phyloP scores from a whole-genome alignment of 331 rosid species.

The Spiraea crenata region DNA sequence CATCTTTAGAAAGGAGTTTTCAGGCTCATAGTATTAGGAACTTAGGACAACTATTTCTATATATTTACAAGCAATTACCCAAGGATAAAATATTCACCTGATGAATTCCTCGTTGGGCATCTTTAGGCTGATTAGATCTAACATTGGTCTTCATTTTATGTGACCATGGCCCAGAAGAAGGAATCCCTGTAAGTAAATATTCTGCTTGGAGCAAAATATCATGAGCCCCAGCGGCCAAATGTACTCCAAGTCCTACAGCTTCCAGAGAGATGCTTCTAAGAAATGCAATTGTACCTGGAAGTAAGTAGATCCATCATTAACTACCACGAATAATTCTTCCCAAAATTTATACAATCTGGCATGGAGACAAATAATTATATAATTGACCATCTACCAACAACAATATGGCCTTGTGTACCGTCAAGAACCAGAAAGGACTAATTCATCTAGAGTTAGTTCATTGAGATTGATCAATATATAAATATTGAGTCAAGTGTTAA shows the following conservation, averaged over 20 bases:
- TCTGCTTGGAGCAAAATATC: constrained; percentile 88
- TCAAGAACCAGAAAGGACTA: not conserved
- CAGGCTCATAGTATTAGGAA: not conserved
- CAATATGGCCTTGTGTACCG: not conserved
- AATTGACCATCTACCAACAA: not conserved
- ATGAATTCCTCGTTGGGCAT: constrained; percentile 91
- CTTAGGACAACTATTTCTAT: not conserved
- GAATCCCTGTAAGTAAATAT: constrained; percentile 58
- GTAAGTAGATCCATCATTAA: constrained; percentile 8
- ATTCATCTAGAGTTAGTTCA: not conserved
- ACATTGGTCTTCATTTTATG: constrained; percentile 48
- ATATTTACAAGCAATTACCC: not conserved
- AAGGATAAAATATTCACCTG: constrained; percentile 50
- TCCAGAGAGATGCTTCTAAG: constrained; percentile 95
- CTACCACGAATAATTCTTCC: not conserved
- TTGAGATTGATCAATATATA: not conserved
- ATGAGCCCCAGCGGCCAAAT: constrained; percentile 94
- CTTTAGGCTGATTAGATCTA: constrained; percentile 89
- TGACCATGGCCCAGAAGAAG: constrained; percentile 51
- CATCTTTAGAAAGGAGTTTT: not conserved
- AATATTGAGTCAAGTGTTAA: not conserved
- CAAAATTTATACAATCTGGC: not conserved
- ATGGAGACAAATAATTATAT: not conserved
- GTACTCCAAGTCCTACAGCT: constrained; percentile 97
- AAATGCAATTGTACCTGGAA: constrained; percentile 83